Percentiles rank a stretch among this genome's conserved stretches.
phyloP scores from a whole-genome alignment of 2,329 filamentous ascomycete species.

The Xylaria polymorpha region DNA sequence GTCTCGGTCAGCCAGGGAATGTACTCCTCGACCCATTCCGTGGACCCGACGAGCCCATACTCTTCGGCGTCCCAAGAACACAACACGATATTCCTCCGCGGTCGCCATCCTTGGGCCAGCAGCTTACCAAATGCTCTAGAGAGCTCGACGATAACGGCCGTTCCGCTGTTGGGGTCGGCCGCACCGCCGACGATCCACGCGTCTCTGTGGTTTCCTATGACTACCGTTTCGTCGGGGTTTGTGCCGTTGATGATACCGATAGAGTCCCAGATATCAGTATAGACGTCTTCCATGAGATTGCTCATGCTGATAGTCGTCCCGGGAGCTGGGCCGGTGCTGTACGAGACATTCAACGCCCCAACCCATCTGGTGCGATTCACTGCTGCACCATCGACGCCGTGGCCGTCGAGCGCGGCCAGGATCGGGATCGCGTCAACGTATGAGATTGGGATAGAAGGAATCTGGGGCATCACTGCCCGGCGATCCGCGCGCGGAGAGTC shows the following conservation, averaged over 20 bases:
- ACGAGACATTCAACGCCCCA: conserved; percentile 60
- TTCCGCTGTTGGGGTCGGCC: conserved; percentile 85
- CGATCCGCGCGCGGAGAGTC: conserved; percentile 74
- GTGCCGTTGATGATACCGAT: conserved; percentile 85
- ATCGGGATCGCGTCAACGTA: conserved; percentile 81
- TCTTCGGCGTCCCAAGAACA: conserved; percentile 80
- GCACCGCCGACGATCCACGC: conserved; percentile 88
- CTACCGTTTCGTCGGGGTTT: conserved; percentile 77
- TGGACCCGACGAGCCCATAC: conserved; percentile 82
- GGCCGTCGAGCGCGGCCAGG: conserved; percentile 80
- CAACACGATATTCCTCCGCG: conserved; percentile 81
- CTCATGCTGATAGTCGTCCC: conserved; percentile 71
- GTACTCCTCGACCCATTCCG: conserved; percentile 89
- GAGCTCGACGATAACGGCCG: conserved; percentile 80
- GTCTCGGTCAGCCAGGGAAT: conserved; percentile 78
- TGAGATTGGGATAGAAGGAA: conserved; percentile 85
- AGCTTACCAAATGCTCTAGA: conserved; percentile 77
- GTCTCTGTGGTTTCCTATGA: conserved; percentile 85
- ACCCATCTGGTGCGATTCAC: conserved; percentile 72
- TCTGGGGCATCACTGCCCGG: conserved; percentile 73
- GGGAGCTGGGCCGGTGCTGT: conserved; percentile 60
- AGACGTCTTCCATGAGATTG: conserved; percentile 77
- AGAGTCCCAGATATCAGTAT: conserved; percentile 79
- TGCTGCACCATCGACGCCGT: conserved; percentile 74
- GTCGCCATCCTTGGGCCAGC: conserved; percentile 80